A percentile compares a stretch with the other conserved stretches of the same genome.
Conservation (phyloP, 75 land plant species). For the Pinus tabuliformis region DNA sequence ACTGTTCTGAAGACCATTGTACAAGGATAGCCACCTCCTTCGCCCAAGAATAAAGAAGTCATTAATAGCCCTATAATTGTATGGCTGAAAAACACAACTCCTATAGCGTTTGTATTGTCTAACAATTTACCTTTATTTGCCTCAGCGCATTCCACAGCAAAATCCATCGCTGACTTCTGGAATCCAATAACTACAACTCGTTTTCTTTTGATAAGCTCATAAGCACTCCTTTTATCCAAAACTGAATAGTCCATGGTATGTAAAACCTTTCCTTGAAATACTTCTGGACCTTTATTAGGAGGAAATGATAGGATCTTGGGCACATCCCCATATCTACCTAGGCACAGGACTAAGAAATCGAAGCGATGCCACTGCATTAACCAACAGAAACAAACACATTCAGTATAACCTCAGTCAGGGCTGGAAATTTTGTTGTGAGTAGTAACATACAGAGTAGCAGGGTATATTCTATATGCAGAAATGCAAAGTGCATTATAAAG, state of each 20-base stretch:
- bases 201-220: constrained; percentile 45
- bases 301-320: constrained; percentile 59
- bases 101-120: no score
- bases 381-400: no score
- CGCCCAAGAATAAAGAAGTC: constrained; percentile 8
- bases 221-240: constrained; percentile 31
- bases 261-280: constrained; percentile 61
- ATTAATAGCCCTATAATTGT: no score
- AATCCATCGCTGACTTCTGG: constrained; percentile 75
- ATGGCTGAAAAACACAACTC: no score
- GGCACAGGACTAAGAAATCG: constrained; percentile 69
- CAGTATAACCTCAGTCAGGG: no score
- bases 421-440: no score
- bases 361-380: constrained; percentile 40
- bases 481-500: no score
- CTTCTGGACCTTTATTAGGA: constrained; percentile 50
- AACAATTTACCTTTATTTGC: constrained; percentile 69
- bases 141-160: constrained; percentile 69
- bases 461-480: no score
- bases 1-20: constrained; percentile 68
- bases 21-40: constrained; percentile 58
- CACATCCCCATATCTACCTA: constrained; percentile 72
- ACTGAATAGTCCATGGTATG: constrained; percentile 73
- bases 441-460: no score
- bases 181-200: constrained; percentile 68